These are phyloP conservation scores for Leccinellum rugosiceps DNA, from an alignment of 768 basidiomycete species.

Conservation along the genomic window DNA sequence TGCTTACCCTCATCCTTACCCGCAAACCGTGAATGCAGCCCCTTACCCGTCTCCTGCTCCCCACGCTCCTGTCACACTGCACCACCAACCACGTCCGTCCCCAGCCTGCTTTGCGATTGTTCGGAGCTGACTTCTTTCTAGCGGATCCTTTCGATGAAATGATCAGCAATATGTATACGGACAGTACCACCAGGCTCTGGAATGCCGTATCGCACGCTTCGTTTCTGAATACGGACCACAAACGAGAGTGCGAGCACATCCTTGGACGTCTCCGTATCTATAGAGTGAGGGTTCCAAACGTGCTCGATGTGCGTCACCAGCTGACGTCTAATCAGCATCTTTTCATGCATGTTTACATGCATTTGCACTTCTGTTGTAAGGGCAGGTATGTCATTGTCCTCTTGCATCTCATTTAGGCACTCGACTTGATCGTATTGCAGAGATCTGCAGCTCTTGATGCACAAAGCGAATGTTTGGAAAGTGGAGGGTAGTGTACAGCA, in stretches of 20 bases:
- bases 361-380: conserved; percentile 17
- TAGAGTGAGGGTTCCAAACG: conserved; percentile 11
- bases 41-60: not conserved
- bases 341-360: conserved; percentile 24
- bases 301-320: not conserved
- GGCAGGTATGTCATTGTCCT: conserved; percentile 4
- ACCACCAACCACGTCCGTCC: conserved; percentile 9
- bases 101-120: not conserved
- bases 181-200: not conserved
- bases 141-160: conserved; percentile 3
- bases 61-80: not conserved
- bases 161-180: not conserved
- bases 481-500: conserved; percentile 15
- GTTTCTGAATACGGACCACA: not conserved
- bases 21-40: not conserved
- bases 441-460: conserved; percentile 6
- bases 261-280: conserved; percentile 14
- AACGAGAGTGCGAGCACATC: conserved; percentile 4
- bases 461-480: conserved; percentile 9
- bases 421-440: conserved; percentile 1
- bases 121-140: conserved; percentile 3
- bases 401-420: not conserved
- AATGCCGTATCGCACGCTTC: not conserved
- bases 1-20: not conserved
- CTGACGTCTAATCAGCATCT: conserved; percentile 20